Evolutionary conservation across 2,329 filamentous ascomycete genomes (phyloP), one percentile per base, ranked within the genome.

Genomic region (Malbranchea zuffiana): DNA sequence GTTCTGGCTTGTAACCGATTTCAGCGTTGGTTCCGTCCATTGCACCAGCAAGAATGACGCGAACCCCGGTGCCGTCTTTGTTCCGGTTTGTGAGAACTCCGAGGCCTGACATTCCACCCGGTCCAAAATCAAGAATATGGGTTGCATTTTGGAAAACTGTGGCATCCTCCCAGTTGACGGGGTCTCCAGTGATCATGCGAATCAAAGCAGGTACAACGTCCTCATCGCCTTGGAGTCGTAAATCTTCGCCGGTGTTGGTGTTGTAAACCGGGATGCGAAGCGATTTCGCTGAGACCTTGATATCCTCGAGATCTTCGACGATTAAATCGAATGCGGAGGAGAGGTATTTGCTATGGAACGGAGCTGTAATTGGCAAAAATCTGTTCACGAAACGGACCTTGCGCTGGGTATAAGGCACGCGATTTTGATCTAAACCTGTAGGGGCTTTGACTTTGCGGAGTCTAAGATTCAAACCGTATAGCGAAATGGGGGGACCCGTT

Each of bases 41-140:
- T n/a, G 85, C 75, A 45, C 92, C 90, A 28, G 86, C 90, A 41
- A 98, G 73, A 47, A 98, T 94, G 47, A 98, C 87, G 43, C 88
- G 85, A 23, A 98, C 90, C 52, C 90, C 90, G 40, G 86, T 96
- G 45, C 90, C 90, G 60, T 98, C 92, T 69, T 98, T 98, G 73
- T 96, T 98, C 52, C 90, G 84, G 71, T 93, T 96, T 40, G 90
- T 98, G 46, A 98, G 69, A 30, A 93, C 83, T 54, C 90, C 92
- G 15, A 98, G 78, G 46, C 92, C 92, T 16, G 90, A 98, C 47
- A 96, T 90, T 44, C 90, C 92, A 53, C 90, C 90, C 15, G 90
- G 90, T 31, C 92, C 90, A 51, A 98, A 96, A 65, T 98, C 90
- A 35, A 98, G 68, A 39, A 98, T 83, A 58, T 98, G 90, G 3